Base-by-base conservation (phyloP, 768 basidiomycete species). In the Tremella yokohamensis region DNA sequence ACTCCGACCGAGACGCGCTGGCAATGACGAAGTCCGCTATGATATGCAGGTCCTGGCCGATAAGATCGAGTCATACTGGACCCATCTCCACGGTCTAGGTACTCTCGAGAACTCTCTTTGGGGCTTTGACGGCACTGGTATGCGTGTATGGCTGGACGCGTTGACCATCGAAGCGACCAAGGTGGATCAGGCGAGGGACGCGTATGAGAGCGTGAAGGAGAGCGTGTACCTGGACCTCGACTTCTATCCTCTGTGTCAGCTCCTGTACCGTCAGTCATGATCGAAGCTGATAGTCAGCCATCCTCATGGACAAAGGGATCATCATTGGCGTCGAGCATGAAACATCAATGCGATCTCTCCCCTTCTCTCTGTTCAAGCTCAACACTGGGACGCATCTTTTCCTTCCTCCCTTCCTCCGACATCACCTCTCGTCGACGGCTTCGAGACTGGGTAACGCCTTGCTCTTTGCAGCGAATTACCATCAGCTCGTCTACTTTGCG, bases 11-110 rank as follows among this genome's bases (percentile, higher is more conserved):
- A 81, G 92, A 60, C 90, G 91, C 80, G 91, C 89, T 1, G 88
- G 84, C 0, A 81, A 84, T 56, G 85, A 89, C 65, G 92, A 97
- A 79, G 68, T 73, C 15, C 64, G 70, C 66, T 99, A 99, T 70
- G 94, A 97, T 77, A 86, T 97, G 82, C 94, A 97, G 73, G 88
- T 98, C 29, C 86, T 99, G 44, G 91, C 94, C 0, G 90, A 96
- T 61, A 84, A 87, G n/a, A 89, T 98, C 63, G 94, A 99, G 72
- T 92, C 96, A 71, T 99, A 93, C 76, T 99, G 94, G 94, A 96
- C 93, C 54, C 94, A 97, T 79, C 80, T 99, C 42, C 84, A 88
- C 39, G 94, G 94, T 1, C 90, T 99, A 40, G 89, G 87, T 6
- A 84, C 89, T 1, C 79, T 99, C 48, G 94, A 98, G 73, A 99